Evolutionary conservation across 305 asterid species (phyloP).

Genomic region (Coffea humblotiana): DNA sequence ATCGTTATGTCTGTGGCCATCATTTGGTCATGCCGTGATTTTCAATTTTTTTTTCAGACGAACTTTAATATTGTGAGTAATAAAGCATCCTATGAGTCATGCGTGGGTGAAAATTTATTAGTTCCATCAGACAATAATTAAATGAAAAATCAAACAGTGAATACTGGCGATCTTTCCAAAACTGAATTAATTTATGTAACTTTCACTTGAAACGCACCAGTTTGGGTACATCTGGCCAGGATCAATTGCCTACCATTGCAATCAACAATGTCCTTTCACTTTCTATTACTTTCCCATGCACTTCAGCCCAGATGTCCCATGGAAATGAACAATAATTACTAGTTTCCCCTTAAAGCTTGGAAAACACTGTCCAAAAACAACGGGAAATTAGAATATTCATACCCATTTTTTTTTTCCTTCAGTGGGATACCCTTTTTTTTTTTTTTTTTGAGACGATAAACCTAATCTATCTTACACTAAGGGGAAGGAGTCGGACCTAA

Average conservation of each 20-base stretch:
- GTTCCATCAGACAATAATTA: background rate
- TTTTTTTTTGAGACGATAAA: too few relatives aligned
- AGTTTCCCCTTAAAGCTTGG: constrained; percentile 1
- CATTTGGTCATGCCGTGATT: too few relatives aligned
- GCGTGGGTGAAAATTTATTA: background rate
- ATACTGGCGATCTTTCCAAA: background rate
- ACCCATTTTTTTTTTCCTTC: too few relatives aligned
- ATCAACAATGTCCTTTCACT: background rate
- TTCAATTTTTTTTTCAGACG: too few relatives aligned
- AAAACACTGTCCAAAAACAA: background rate
- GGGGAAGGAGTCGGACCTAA: too few relatives aligned
- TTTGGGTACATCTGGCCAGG: background rate
- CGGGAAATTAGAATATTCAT: constrained; percentile 4
- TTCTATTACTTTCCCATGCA: background rate
- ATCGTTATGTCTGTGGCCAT: too few relatives aligned
- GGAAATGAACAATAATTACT: background rate
- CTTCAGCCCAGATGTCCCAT: background rate
- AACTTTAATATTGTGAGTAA: too few relatives aligned
- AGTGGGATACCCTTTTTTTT: too few relatives aligned
- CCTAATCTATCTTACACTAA: too few relatives aligned
- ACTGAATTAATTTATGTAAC: background rate
- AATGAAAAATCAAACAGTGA: background rate
- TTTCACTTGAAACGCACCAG: background rate
- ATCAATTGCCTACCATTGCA: background rate
- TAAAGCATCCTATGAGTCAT: too few relatives aligned